A percentile compares a stretch with the other conserved stretches of the same genome.
These are phyloP conservation scores for Forsythia suspensa DNA, from an alignment of 257 asterid species.

Conservation along the genomic window DNA sequence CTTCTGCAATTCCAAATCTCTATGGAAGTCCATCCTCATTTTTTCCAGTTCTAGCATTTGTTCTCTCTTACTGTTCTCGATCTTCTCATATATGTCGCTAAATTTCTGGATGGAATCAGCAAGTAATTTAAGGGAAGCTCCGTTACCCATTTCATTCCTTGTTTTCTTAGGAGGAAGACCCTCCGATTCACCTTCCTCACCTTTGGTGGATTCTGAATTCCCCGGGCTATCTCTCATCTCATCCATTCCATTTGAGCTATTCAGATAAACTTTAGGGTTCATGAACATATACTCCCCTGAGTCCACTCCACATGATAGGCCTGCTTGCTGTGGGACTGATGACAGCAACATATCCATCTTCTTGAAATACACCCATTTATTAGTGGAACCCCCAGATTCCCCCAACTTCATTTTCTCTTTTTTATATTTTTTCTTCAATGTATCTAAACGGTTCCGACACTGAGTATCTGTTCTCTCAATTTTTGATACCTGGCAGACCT, in stretches of 20 bases:
- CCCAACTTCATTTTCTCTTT: conserved; percentile 71
- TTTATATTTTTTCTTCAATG: conserved; percentile 89
- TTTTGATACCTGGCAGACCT: conserved; percentile 66
- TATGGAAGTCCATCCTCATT: conserved; percentile 79
- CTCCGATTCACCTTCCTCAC: conserved; percentile 50
- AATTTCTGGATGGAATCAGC: conserved; percentile 82
- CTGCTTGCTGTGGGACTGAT: conserved; percentile 48
- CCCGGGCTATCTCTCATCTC: conserved; percentile 86
- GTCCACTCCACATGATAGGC: conserved; percentile 77
- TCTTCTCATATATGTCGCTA: conserved; percentile 73
- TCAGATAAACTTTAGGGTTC: conserved; percentile 54
- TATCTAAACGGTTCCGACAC: conserved; percentile 87
- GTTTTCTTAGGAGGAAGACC: conserved; percentile 50
- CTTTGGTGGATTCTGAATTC: conserved; percentile 51
- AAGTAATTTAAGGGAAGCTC: conserved; percentile 51
- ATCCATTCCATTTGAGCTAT: conserved; percentile 62
- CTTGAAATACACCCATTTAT: conserved; percentile 79
- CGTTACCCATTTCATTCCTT: conserved; percentile 30
- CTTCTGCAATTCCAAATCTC: conserved; percentile 78
- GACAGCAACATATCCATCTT: conserved; percentile 70
- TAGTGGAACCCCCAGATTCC: conserved; percentile 26
- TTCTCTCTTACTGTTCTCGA: conserved; percentile 72
- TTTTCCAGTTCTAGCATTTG: conserved; percentile 82
- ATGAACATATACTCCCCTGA: conserved; percentile 70
- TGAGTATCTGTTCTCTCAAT: conserved; percentile 84